These are phyloP conservation scores for Pilatotrama ljubarskyi DNA, from an alignment of 768 basidiomycete genomes.

Conservation along the genomic window DNA sequence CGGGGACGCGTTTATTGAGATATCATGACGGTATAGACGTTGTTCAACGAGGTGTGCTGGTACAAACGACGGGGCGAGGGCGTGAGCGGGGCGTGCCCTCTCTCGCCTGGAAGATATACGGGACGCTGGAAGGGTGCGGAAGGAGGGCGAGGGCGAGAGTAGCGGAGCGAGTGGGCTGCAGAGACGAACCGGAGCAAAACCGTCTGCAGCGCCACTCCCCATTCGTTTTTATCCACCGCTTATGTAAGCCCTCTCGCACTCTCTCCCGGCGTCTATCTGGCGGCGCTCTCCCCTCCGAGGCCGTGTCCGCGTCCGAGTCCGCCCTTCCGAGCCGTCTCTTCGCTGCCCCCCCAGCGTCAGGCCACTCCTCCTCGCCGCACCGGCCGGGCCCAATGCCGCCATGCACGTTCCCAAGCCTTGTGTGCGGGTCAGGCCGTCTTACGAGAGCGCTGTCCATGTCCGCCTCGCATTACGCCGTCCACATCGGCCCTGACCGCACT, in stretches of 20 bases:
- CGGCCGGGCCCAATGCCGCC: conserved; percentile 10
- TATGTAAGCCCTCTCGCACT: conserved; percentile 15
- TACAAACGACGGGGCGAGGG: conserved; percentile 24
- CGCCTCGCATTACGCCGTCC: conserved; percentile 13
- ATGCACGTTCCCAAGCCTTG: conserved; percentile 17
- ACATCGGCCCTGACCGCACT: conserved; percentile 13
- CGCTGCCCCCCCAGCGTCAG: background rate
- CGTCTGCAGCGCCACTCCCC: conserved; percentile 21
- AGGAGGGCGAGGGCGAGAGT: conserved; percentile 7
- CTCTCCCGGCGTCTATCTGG: conserved; percentile 4
- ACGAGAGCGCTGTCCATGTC: conserved; percentile 4
- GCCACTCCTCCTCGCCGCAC: background rate
- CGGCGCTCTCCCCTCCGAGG: background rate
- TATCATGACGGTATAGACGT: conserved; percentile 40
- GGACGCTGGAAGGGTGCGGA: conserved; percentile 13
- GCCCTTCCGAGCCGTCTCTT: too few species aligned
- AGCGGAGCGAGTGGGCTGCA: conserved; percentile 7
- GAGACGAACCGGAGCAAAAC: conserved; percentile 26
- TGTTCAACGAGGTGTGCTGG: conserved; percentile 17
- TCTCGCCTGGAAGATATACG: conserved; percentile 27
- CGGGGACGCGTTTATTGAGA: conserved; percentile 34
- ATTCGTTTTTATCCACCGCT: conserved; percentile 23
- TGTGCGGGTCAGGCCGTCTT: conserved; percentile 10
- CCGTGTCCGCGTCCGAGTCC: too few species aligned
- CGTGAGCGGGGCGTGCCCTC: conserved; percentile 29